Evolutionary conservation across 495 filamentous ascomycete species (phyloP), one percentile per base, ranked within the genome.

Genomic region (Pyrenula aspistea): DNA sequence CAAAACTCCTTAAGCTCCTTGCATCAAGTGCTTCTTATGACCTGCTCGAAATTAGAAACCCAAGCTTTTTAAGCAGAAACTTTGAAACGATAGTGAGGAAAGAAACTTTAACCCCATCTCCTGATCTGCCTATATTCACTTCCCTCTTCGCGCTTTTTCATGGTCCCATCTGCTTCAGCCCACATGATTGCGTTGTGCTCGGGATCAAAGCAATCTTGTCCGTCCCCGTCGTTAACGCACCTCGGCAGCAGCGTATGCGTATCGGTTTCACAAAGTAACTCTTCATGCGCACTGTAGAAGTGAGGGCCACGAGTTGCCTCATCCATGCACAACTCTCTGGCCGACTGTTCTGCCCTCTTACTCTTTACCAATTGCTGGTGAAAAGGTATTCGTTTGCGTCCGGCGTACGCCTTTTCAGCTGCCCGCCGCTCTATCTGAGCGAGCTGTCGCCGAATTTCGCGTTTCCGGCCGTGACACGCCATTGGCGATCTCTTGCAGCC

Each of bases 141-240:
- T 42, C 31, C 8, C 15, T 42, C 31, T 42, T 42, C 31, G 15
- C 31, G 15, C 31, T 42, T 42, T 42, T 42, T 42, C 31, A 4
- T 42, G 4, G 4, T 4, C 4, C 4, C 31, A 8, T 15, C 31
- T 15, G 4, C 4, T 8, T 42, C 4, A 42, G 31, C 31, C 31
- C 31, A 15, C 31, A 42, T 8, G 15, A 42, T 15, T 15, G 8
- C 31, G 15, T 42, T 42, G 4, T 15, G 4, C 4, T 42, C 63
- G 63, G 55, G 60, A 57, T 50, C 57, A 52, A 59, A 59, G 55
- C 59, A 55, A 56, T 61, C 55, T 54, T 12, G 22, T 59, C 50
- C 53, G 57, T 53, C 49, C 31, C 24, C 22, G 12, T 49, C n/a
- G 22, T 25, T 50, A 24, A 51, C 25, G 54, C 53, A 25, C 53